phyloP scores from a whole-genome alignment of 257 asterid species.

The Solanum microdontum region DNA sequence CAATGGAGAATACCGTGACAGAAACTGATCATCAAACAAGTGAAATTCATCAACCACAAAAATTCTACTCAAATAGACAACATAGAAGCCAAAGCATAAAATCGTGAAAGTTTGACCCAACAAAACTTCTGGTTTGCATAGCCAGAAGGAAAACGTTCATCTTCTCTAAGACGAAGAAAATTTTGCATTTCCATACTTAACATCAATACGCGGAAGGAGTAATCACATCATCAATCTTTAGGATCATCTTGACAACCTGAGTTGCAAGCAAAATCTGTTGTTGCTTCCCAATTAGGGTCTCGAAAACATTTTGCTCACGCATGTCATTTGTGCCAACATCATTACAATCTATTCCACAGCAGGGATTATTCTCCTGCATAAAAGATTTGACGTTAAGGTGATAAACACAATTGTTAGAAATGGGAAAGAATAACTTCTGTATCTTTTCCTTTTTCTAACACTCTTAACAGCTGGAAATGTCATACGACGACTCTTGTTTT shows the following conservation, averaged over 20 bases:
- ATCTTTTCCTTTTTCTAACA: neutral
- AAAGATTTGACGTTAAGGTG: neutral
- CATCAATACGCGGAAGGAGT: constrained; percentile 57
- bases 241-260: constrained; percentile 83
- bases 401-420: neutral
- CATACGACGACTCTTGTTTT: neutral
- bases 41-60: neutral
- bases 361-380: constrained; percentile 57
- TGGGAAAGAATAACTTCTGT: neutral
- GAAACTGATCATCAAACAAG: neutral
- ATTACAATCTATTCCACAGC: constrained; percentile 78
- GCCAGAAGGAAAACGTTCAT: neutral
- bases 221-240: constrained; percentile 79
- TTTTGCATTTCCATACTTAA: neutral
- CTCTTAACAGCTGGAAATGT: neutral
- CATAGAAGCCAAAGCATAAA: neutral
- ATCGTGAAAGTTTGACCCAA: neutral
- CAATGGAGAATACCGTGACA: neutral
- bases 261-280: constrained; percentile 83
- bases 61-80: neutral
- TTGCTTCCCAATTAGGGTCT: constrained; percentile 78
- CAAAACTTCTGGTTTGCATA: neutral
- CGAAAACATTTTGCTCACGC: constrained; percentile 83
- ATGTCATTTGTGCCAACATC: constrained; percentile 80
- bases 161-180: neutral